Conservation (phyloP, 345 rosid genomes). For the Hibiscus syriacus region DNA sequence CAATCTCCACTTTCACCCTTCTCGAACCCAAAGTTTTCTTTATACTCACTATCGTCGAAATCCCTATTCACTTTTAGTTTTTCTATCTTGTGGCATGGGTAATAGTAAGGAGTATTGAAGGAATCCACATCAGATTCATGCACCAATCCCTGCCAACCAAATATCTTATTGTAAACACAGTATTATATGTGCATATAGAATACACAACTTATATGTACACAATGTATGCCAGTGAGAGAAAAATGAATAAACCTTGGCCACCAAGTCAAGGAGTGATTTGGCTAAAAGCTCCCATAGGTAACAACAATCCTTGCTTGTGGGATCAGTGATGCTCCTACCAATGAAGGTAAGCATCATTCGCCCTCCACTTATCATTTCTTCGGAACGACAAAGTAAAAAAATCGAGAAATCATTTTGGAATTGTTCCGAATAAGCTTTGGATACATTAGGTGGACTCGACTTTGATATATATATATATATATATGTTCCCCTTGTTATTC, state of each 20-base stretch:
- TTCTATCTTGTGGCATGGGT: conserved; percentile 9
- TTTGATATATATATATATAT: not conserved
- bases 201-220: not conserved
- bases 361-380: conserved; percentile 35
- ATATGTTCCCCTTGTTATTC: conserved; percentile 1
- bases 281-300: conserved; percentile 22
- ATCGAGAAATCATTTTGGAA: conserved; percentile 28
- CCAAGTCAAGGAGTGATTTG: conserved; percentile 25
- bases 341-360: not conserved
- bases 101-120: not conserved
- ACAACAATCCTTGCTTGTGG: conserved; percentile 11
- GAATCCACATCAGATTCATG: not conserved
- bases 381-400: conserved; percentile 20
- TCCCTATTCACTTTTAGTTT: conserved; percentile 10
- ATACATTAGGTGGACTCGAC: not conserved
- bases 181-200: too few species aligned
- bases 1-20: not conserved
- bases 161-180: too few species aligned
- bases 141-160: not conserved
- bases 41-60: not conserved
- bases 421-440: not conserved
- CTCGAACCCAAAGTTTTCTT: not conserved
- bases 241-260: not conserved
- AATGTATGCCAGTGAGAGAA: not conserved
- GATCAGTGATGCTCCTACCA: conserved; percentile 35